Evolutionary conservation across 1,139 yeast species (phyloP).

Genomic region (Waltiozyma sp.): DNA sequence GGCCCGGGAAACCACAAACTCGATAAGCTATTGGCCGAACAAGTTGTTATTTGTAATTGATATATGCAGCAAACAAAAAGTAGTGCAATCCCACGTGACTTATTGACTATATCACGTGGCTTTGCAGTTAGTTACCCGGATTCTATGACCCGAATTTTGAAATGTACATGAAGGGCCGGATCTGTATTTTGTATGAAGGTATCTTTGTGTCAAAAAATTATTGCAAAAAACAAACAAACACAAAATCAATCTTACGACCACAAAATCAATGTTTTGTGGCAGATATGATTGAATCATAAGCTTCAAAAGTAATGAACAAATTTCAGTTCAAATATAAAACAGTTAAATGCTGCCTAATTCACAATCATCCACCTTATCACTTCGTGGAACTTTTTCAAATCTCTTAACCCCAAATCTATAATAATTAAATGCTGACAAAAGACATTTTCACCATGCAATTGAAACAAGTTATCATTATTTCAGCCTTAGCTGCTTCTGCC

Average conservation of each 20-base stretch:
- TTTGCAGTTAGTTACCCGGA: too few species aligned
- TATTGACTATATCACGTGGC: neutral
- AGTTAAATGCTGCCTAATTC: too few species aligned
- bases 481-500: slow-evolving; percentile 19
- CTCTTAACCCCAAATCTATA: neutral
- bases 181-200: too few species aligned
- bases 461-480: slow-evolving; percentile 20
- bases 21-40: too few species aligned
- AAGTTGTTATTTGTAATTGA: too few species aligned
- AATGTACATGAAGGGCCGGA: neutral
- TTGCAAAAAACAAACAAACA: too few species aligned
- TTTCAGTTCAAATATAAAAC: too few species aligned
- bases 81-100: neutral
- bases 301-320: too few species aligned
- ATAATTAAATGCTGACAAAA: neutral
- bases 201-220: neutral
- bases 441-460: slow-evolving; percentile 18
- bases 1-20: too few species aligned
- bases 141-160: too few species aligned
- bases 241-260: neutral
- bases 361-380: neutral
- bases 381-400: neutral
- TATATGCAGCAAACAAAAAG: neutral
- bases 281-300: too few species aligned
- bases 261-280: neutral